Base-by-base conservation (phyloP, 176 grass and related monocot species). In the Lolium perenne region DNA sequence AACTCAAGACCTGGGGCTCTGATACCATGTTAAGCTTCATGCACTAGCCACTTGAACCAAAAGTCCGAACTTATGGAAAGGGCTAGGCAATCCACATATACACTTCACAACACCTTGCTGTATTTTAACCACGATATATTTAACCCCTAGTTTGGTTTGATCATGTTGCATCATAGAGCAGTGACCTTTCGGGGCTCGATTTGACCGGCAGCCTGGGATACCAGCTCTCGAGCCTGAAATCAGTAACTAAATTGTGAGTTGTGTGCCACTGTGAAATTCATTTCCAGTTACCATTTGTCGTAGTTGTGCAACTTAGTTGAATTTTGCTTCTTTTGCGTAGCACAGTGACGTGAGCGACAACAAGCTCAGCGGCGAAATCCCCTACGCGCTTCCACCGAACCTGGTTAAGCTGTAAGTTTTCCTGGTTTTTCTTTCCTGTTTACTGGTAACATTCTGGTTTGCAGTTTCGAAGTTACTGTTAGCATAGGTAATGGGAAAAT, bases 221-320 rank as follows among this genome's bases (percentile, higher is more conserved):
- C 74, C 88, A 96, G 82, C 89, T 96, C 2, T 96, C 97, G 7
- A 83, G 87, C 88, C 82, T 96, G 81, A 96, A 95, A 74, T 93
- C 94, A 72, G 89, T 99, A 82, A 99, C 94, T 46, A 91, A 96
- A 83, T 99, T 99, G 97, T 99, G 91, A 99, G 97, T 86, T 87
- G 41, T 43, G 41, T 43, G 79, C 54, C 65, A 43, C 68, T 76
- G 88, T 60, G 79, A 77, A 49, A 16, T 8, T 2, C 7, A 3
- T 91, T 89, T 83, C 71, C 41, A 41, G 75, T 18, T 58, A 50
- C 18, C 64, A 63, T 16, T 51, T 68, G 14, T 74, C 32, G 20
- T 93, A 61, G 77, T 92, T 87, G 85, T 91, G 63, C 80, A 94
- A 93, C 87, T 85, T 90, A 96, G 89, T 92, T 89, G 62, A 89